These are phyloP conservation scores for Cetraspora pellucida DNA, from an alignment of 192 early-diverging fungal genomes.

Conservation along the genomic window DNA sequence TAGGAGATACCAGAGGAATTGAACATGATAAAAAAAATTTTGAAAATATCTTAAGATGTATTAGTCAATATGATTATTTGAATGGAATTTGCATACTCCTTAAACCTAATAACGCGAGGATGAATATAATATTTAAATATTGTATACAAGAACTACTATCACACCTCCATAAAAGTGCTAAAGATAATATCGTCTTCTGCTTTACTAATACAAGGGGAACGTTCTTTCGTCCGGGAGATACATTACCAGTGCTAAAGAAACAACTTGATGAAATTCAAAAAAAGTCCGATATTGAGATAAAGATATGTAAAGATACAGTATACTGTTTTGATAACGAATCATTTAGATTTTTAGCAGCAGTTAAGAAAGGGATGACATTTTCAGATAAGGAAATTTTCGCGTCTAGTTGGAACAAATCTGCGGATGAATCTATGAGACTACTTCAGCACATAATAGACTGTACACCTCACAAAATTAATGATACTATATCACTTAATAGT, in stretches of 20 bases:
- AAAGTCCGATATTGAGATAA: constrained; percentile 20
- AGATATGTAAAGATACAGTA: constrained; percentile 18
- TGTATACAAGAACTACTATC: constrained; percentile 37
- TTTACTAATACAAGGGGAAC: constrained; percentile 38
- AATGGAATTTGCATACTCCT: constrained; percentile 40
- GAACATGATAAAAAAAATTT: constrained; percentile 36
- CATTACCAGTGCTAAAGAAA: constrained; percentile 21
- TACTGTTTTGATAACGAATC: constrained; percentile 43
- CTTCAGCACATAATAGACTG: constrained; percentile 23
- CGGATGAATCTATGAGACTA: constrained; percentile 32
- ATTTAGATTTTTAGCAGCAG: constrained; percentile 36
- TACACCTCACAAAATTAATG: constrained; percentile 34
- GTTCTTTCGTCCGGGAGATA: constrained; percentile 38
- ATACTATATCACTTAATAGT: constrained; percentile 40
- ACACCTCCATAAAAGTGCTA: constrained; percentile 37
- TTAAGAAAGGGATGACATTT: constrained; percentile 32
- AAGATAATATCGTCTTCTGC: constrained; percentile 39
- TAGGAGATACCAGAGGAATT: constrained; percentile 36
- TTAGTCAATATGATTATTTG: constrained; percentile 24
- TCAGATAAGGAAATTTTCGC: constrained; percentile 26
- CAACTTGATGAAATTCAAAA: constrained; percentile 28
- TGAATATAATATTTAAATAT: constrained; percentile 34
- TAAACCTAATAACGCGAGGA: constrained; percentile 26
- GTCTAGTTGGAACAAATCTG: constrained; percentile 38
- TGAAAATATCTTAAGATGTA: constrained; percentile 33